Evolutionary conservation across 2,329 filamentous ascomycete genomes (phyloP), one percentile per base, ranked within the genome.

Genomic region (Leptodontidium sp.): DNA sequence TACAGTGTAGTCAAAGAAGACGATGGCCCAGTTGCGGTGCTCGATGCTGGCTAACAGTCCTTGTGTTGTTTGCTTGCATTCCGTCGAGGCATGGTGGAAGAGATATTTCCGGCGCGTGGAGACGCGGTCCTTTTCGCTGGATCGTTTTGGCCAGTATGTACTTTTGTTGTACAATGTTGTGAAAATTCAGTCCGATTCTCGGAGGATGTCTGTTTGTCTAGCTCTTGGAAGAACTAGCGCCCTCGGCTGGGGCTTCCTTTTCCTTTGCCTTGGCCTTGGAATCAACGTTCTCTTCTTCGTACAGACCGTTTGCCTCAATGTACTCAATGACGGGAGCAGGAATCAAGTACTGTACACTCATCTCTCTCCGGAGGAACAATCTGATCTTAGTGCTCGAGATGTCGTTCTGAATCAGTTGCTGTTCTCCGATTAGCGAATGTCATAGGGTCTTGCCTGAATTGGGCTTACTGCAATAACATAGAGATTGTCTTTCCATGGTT

Each of bases 361-460:
- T 92, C 72, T 93, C 89, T 76, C 91, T 87, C 76, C 91, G 88
- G 43, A 94, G 80, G 77, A 97, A 93, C 2, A 97, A 83, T 52
- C 94, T 88, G 70, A 97, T 94, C 82, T 97, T 90, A 14, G 88
- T 90, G 71, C 91, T 94, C 76, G 91, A 93, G 69, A 96, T 90
- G 75, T 96, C 92, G 79, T 95, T 95, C 73, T 93, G 90, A 61
- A 97, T 94, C 63, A 61, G 24, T 55, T 65, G 55, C 55, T 65
- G 45, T 35, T 35, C 14, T 7, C 38, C 6, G 32, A 55, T 53
- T 32, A 62, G 35, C 24, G 38, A 40, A 50, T 50, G 47, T 6
- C n/a, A 21, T 21, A 24, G 2, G n/a, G 8, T n/a, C n/a, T 21
- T 50, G 47, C n/a, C 8, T 21, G 45, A 9, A 24, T 9, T 11